These are phyloP conservation scores for Aspergillus oerlinghausenensis DNA, from an alignment of 2,329 filamentous ascomycete species.

Conservation along the genomic window DNA sequence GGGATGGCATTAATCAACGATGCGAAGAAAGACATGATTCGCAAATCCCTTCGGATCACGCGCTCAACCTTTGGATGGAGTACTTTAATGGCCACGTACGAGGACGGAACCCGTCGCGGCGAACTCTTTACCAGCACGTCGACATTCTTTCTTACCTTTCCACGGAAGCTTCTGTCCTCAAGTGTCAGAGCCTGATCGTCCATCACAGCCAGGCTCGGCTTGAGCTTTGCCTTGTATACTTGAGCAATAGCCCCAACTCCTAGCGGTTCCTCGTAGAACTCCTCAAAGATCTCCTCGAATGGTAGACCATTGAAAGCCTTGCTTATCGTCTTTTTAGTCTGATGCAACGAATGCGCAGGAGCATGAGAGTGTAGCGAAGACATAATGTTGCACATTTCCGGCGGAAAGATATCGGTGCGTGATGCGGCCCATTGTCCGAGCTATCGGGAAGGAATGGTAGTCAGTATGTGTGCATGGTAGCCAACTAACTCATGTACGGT, in stretches of 20 bases:
- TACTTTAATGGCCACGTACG: conserved; percentile 93
- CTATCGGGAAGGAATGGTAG: conserved; percentile 37
- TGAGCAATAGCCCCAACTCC: conserved; percentile 96
- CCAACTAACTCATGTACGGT: neutral
- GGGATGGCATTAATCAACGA: conserved; percentile 77
- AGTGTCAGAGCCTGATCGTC: conserved; percentile 53
- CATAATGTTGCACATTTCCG: conserved; percentile 87
- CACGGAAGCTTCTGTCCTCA: conserved; percentile 54
- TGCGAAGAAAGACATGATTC: conserved; percentile 93
- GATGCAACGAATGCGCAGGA: conserved; percentile 78
- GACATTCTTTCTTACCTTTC: conserved; percentile 74
- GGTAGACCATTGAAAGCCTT: conserved; percentile 72
- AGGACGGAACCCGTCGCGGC: conserved; percentile 79
- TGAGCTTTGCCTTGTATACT: conserved; percentile 93
- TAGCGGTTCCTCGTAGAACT: conserved; percentile 83
- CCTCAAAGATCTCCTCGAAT: conserved; percentile 92
- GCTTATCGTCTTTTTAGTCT: conserved; percentile 73
- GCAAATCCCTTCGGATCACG: conserved; percentile 81
- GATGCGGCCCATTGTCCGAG: conserved; percentile 98
- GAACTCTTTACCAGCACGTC: conserved; percentile 81
- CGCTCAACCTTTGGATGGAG: conserved; percentile 88
- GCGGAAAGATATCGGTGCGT: conserved; percentile 91
- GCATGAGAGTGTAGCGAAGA: conserved; percentile 92
- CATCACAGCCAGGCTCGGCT: conserved; percentile 66
- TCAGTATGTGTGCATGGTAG: conserved; percentile 1